These are phyloP conservation scores for Telopea speciosissima DNA, from an alignment of 177 flowering plant genomes.

Conservation along the genomic window DNA sequence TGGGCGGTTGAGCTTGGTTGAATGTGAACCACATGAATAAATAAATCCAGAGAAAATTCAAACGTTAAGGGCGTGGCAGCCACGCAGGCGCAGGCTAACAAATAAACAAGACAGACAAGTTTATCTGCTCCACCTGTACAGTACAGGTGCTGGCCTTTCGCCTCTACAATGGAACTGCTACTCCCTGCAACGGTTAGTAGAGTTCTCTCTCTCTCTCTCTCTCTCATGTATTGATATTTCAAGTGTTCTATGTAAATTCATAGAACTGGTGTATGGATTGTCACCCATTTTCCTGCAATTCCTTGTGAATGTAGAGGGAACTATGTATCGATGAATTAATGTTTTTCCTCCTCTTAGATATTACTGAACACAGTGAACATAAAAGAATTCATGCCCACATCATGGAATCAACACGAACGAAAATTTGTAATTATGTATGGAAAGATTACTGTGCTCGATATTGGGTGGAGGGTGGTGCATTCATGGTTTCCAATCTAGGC, in stretches of 20 bases:
- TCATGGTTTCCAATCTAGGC: too few relatives aligned
- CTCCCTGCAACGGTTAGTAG: conserved; percentile 10
- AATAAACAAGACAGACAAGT: neutral
- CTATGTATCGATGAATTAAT: neutral
- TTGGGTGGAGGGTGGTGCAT: too few relatives aligned
- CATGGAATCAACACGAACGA: neutral
- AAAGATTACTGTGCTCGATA: too few relatives aligned
- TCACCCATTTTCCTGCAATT: neutral
- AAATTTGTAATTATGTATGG: neutral
- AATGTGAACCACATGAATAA: too few relatives aligned
- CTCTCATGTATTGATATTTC: neutral
- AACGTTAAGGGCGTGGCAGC: too few relatives aligned
- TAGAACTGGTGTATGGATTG: neutral
- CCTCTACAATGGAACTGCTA: conserved; percentile 9
- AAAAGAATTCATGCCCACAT: neutral
- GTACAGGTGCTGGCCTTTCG: neutral
- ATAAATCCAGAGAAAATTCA: too few relatives aligned
- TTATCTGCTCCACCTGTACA: neutral
- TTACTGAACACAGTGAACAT: neutral
- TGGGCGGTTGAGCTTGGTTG: too few relatives aligned
- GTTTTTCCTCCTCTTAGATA: neutral
- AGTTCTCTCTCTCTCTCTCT: neutral
- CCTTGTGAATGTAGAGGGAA: neutral
- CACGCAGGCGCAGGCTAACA: too few relatives aligned
- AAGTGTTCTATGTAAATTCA: neutral